These are phyloP conservation scores for Polychytrium aggregatum DNA, from an alignment of 192 early-diverging fungal species.

Conservation along the genomic window DNA sequence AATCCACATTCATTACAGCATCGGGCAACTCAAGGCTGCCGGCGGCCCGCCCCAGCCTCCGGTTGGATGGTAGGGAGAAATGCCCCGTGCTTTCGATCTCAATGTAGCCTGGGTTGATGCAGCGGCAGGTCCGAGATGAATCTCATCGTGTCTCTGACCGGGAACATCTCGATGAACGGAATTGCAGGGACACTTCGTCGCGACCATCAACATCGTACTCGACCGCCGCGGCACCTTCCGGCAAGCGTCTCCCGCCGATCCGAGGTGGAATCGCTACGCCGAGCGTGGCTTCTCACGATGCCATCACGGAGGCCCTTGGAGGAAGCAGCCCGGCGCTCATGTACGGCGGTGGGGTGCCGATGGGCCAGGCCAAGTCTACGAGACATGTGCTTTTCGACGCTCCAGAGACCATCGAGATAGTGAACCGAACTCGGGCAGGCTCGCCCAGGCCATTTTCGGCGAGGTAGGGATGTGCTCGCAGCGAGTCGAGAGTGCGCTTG, in stretches of 20 bases:
- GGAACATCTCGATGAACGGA: too few species aligned
- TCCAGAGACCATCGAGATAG: constrained; percentile 3
- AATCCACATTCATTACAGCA: not conserved
- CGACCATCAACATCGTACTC: constrained; percentile 12
- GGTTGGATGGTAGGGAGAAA: constrained; percentile 7
- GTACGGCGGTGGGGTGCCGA: not conserved
- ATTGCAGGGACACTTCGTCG: constrained; percentile 15
- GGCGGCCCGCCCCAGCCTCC: constrained; percentile 1
- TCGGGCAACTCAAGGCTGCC: constrained; percentile 6
- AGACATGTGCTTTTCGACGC: constrained; percentile 17
- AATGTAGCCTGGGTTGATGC: not conserved
- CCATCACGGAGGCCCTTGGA: not conserved
- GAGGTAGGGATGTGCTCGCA: too few species aligned
- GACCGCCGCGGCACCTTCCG: not conserved
- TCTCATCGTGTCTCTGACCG: too few species aligned
- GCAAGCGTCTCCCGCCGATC: constrained; percentile 17
- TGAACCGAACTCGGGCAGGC: not conserved
- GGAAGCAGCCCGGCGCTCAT: not conserved
- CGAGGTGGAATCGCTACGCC: not conserved
- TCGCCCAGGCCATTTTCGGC: constrained; percentile 15
- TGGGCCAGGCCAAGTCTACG: not conserved
- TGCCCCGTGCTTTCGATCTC: not conserved
- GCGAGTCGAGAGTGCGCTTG: too few species aligned
- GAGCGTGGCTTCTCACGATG: constrained; percentile 3
- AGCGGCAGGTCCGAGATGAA: not conserved